A percentile compares a stretch with the other conserved stretches of the same genome.
phyloP scores from a whole-genome alignment of 345 rosid species.

The Boechera stricta region DNA sequence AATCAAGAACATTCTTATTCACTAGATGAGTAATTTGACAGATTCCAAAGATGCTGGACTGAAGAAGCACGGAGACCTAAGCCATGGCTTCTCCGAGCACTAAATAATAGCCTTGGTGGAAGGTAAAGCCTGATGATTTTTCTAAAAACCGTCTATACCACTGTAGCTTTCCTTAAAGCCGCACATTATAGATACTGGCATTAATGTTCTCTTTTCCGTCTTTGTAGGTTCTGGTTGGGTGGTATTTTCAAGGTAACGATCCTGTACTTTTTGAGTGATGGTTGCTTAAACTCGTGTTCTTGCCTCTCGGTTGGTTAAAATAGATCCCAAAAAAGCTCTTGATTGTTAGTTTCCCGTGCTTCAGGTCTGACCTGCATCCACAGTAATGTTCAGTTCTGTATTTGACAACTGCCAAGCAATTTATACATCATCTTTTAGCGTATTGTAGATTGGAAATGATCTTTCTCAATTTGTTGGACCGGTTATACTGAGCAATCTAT shows the following conservation, averaged over 20 bases:
- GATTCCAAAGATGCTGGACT: conserved; percentile 83
- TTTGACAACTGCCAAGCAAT: conserved; percentile 32
- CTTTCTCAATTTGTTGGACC: conserved; percentile 93
- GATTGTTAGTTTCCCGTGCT: conserved; percentile 13
- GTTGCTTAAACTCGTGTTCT: conserved; percentile 18
- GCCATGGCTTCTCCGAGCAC: conserved; percentile 91
- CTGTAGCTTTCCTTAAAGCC: conserved; percentile 6
- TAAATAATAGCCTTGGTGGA: conserved; percentile 82
- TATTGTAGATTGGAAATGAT: conserved; percentile 75
- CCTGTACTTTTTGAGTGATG: neutral
- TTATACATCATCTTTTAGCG: conserved; percentile 45
- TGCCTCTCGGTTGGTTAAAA: conserved; percentile 22
- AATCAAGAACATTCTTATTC: conserved; percentile 30
- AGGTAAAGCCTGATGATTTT: conserved; percentile 53
- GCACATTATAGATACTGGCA: neutral
- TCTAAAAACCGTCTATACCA: conserved; percentile 11
- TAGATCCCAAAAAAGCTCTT: conserved; percentile 8
- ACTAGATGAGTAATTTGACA: conserved; percentile 36
- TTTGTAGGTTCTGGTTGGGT: conserved; percentile 86
- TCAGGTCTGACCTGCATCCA: conserved; percentile 15
- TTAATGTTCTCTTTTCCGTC: conserved; percentile 14
- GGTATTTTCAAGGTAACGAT: conserved; percentile 81
- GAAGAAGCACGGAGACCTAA: conserved; percentile 68
- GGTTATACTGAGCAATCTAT: conserved; percentile 70
- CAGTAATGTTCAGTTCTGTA: conserved; percentile 33